Base-by-base conservation (phyloP, 2,329 filamentous ascomycete species). In the Colletotrichum lindemuthianum region DNA sequence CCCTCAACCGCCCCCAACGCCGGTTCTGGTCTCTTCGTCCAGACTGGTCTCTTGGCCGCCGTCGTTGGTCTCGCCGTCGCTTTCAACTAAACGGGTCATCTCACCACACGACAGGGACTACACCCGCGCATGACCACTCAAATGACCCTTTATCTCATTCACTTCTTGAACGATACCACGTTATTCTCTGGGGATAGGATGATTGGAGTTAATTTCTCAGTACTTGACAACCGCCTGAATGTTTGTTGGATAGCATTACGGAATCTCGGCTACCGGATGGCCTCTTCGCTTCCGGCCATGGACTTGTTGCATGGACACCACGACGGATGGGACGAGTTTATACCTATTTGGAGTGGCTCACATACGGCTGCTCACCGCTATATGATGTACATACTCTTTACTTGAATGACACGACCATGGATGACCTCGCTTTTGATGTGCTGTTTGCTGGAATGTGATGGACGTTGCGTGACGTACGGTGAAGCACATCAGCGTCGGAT, bases 41-140 rank as follows among this genome's bases (percentile, higher is more conserved):
- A 79, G 69, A 76, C 76, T 65, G 78, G 79, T 50, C 66, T 82
- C 60, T 67, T 82, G 49, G 76, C 78, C 40, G 74, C 73, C 44
- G 76, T 75, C 41, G 65, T 82, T 59, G 75, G 77, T 34, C 78
- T 77, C 40, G 79, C 76, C 63, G 63, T 77, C 63, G 73, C 79
- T 60, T 75, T 80, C 60, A 73, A 69, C 58, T 67, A 58, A 47
- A 53, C 45, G 44, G 11, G 34, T 47, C 33, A 33, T 16, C n/a
- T 6, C 61, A 73, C 78, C 58, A 75, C 60, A 72, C 24, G 24
- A 24, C 24, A 24, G 4, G 24, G 24, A 24, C 24, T 24, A 5
- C 4, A 24, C 24, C 24, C 24, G 24, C 24, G 24, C 16, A 16
- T 37, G 24, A 59, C 33, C 13, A 8, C 33, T 54, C 57, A 56